Percentiles rank a stretch among this genome's conserved stretches.
Conservation (phyloP, 345 rosid species). For the Hibiscus trionum region DNA sequence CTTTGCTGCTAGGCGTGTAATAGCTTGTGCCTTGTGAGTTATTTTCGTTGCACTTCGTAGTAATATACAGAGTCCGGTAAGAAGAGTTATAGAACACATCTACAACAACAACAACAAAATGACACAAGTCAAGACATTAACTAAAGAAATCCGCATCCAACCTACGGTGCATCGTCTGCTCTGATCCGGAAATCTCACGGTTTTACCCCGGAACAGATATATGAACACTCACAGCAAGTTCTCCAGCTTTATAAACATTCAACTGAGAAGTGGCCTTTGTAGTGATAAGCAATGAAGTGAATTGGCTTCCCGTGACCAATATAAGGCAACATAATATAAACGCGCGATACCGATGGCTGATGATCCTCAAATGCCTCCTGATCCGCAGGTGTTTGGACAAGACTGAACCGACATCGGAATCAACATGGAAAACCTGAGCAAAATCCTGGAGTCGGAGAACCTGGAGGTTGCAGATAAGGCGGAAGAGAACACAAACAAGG, state of each 20-base stretch:
- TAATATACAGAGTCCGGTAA: conserved; percentile 54
- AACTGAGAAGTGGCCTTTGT: conserved; percentile 47
- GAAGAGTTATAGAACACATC: conserved; percentile 74
- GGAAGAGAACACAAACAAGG: conserved; percentile 81
- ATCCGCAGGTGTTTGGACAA: conserved; percentile 79
- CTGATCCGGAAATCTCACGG: too few species aligned
- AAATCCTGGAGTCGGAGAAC: conserved; percentile 87
- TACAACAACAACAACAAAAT: conserved; percentile 21
- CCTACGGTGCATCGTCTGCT: background rate
- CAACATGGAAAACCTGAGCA: conserved; percentile 59
- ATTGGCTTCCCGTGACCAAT: conserved; percentile 78
- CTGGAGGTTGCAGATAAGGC: conserved; percentile 81
- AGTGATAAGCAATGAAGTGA: conserved; percentile 71
- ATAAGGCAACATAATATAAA: conserved; percentile 61
- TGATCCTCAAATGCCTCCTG: conserved; percentile 74
- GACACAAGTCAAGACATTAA: background rate
- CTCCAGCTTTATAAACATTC: conserved; percentile 66
- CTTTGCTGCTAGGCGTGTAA: conserved; percentile 84
- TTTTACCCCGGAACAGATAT: too few species aligned
- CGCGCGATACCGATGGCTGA: conserved; percentile 70
- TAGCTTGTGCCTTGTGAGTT: conserved; percentile 86
- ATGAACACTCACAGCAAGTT: conserved; percentile 59
- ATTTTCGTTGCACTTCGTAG: conserved; percentile 83
- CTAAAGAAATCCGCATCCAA: background rate
- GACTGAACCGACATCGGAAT: conserved; percentile 70